Conservation (phyloP, 768 basidiomycete genomes). For the Roridomyces roridus region DNA sequence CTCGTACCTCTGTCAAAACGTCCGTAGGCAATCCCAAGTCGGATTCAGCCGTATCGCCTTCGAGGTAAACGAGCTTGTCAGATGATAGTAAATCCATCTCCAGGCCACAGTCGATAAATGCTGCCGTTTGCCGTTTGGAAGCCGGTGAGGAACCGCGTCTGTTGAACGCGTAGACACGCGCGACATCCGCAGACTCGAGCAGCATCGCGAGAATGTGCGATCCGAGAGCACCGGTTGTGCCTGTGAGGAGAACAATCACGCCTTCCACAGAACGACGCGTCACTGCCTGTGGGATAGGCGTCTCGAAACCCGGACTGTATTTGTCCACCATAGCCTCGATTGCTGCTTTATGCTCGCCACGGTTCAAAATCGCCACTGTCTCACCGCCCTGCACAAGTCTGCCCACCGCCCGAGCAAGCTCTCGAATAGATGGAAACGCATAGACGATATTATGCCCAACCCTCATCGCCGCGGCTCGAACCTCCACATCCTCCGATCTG, state of each 20-base stretch:
- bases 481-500: conserved; percentile 9
- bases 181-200: conserved; percentile 26
- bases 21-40: conserved; percentile 34
- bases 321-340: conserved; percentile 11
- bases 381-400: neutral
- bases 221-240: conserved; percentile 51
- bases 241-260: conserved; percentile 42
- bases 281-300: neutral
- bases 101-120: conserved; percentile 41
- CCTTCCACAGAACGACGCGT: neutral
- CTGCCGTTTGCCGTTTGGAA: conserved; percentile 33
- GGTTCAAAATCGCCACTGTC: neutral
- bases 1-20: conserved; percentile 38
- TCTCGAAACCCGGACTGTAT: conserved; percentile 9
- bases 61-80: conserved; percentile 40
- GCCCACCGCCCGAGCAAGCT: conserved; percentile 8
- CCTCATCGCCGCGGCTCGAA: conserved; percentile 20
- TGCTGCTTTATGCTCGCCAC: conserved; percentile 10
- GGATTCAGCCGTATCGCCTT: conserved; percentile 39
- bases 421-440: conserved; percentile 20
- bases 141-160: conserved; percentile 21
- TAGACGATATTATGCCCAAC: conserved; percentile 44
- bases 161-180: conserved; percentile 40
- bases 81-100: conserved; percentile 34
- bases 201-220: conserved; percentile 39